These are phyloP conservation scores for Cajanus cajan DNA, from an alignment of 306 rosid genomes.

Conservation along the genomic window DNA sequence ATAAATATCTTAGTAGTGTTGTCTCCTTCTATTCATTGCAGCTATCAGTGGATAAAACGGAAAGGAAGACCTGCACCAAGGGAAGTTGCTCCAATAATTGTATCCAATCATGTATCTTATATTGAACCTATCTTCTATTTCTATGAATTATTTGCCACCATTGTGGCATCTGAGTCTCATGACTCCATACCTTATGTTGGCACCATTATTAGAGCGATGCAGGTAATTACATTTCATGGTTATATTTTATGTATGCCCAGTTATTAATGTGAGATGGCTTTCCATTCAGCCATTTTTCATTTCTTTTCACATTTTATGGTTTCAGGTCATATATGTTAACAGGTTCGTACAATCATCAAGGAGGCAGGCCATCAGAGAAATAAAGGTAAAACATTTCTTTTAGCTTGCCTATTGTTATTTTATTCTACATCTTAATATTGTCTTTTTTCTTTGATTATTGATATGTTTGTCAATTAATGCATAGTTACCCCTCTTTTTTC, in stretches of 20 bases:
- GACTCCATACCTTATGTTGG: slow-evolving; percentile 92
- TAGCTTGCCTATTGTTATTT: slow-evolving; percentile 19
- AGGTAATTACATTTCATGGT: slow-evolving; percentile 54
- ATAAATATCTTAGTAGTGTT: slow-evolving; percentile 2
- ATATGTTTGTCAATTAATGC: slow-evolving; percentile 17
- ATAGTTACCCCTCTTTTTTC: not conserved
- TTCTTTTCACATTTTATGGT: slow-evolving; percentile 25
- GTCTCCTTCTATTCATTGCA: slow-evolving; percentile 39
- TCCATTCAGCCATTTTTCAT: slow-evolving; percentile 14
- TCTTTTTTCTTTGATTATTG: slow-evolving; percentile 13
- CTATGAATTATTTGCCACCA: slow-evolving; percentile 87
- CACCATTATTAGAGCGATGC: slow-evolving; percentile 98
- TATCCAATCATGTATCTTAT: slow-evolving; percentile 91
- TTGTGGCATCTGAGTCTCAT: slow-evolving; percentile 95
- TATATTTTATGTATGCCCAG: slow-evolving; percentile 14
- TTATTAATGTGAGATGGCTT: not conserved
- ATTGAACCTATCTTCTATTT: slow-evolving; percentile 96
- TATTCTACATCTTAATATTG: slow-evolving; percentile 14
- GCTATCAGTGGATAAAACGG: slow-evolving; percentile 96
- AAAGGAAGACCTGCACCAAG: slow-evolving; percentile 92
- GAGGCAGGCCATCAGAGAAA: slow-evolving; percentile 75
- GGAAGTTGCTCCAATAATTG: slow-evolving; percentile 82
- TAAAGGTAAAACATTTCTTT: slow-evolving; percentile 87
- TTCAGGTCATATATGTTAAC: slow-evolving; percentile 87
- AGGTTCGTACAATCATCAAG: slow-evolving; percentile 80